These are phyloP conservation scores for Nematocida major DNA, from an alignment of 371 early-diverging fungal genomes.

Conservation along the genomic window DNA sequence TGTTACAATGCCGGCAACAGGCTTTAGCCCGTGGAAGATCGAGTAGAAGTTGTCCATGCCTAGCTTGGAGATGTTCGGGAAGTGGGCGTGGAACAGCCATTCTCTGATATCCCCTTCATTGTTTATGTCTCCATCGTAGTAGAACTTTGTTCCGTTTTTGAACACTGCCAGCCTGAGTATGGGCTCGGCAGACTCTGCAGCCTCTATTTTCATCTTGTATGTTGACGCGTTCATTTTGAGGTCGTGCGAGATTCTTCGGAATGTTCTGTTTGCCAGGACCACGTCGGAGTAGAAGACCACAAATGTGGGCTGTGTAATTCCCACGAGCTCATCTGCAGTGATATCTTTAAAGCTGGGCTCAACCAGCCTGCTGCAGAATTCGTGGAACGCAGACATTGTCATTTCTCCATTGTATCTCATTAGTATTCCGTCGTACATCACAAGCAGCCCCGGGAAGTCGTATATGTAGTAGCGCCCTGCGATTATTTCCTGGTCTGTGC, in stretches of 20 bases:
- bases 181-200: slow-evolving; percentile 39
- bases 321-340: slow-evolving; percentile 52
- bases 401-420: slow-evolving; percentile 56
- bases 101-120: slow-evolving; percentile 60
- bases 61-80: slow-evolving; percentile 63
- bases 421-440: slow-evolving; percentile 62
- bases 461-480: slow-evolving; percentile 58
- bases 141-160: slow-evolving; percentile 63
- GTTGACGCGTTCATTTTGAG: slow-evolving; percentile 64
- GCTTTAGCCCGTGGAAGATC: slow-evolving; percentile 66
- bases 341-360: slow-evolving; percentile 60
- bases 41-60: slow-evolving; percentile 64
- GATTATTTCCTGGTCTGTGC: slow-evolving; percentile 55
- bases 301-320: slow-evolving; percentile 62
- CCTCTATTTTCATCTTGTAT: slow-evolving; percentile 59
- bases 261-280: slow-evolving; percentile 60
- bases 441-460: slow-evolving; percentile 62
- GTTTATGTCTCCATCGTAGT: slow-evolving; percentile 53
- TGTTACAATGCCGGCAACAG: slow-evolving; percentile 61
- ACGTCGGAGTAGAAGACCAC: slow-evolving; percentile 63
- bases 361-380: slow-evolving; percentile 59
- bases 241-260: slow-evolving; percentile 63
- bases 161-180: slow-evolving; percentile 62
- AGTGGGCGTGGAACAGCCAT: slow-evolving; percentile 66
- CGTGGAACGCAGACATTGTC: slow-evolving; percentile 34